These are phyloP conservation scores for Thelonectria olida DNA, from an alignment of 2,329 filamentous ascomycete species.

Conservation along the genomic window DNA sequence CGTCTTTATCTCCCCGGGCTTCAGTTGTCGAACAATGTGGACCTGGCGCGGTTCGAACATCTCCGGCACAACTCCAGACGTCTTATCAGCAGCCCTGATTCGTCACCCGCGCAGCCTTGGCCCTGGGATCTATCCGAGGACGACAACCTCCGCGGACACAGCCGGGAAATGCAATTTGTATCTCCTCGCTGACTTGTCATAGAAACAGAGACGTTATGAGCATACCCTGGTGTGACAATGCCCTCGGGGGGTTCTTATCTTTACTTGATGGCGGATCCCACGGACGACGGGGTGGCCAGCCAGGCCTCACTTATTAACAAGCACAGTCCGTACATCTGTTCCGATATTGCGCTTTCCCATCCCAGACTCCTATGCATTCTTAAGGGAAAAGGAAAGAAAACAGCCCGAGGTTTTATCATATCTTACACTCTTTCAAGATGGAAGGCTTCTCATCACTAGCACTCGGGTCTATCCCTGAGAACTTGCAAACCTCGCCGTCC, in stretches of 20 bases:
- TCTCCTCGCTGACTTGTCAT: conserved; percentile 41
- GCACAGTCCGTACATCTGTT: conserved; percentile 8
- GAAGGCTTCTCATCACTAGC: conserved; percentile 28
- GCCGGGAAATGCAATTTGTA: conserved; percentile 34
- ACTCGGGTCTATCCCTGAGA: conserved; percentile 20
- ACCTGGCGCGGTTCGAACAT: conserved; percentile 35
- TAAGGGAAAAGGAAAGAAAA: too few species aligned
- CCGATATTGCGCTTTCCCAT: neutral
- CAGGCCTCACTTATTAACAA: conserved; percentile 26
- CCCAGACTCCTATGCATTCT: neutral
- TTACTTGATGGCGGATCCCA: neutral
- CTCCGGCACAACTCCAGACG: conserved; percentile 33
- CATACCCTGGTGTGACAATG: conserved; percentile 5
- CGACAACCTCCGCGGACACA: conserved; percentile 39
- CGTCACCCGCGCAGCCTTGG: conserved; percentile 25
- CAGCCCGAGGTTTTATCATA: conserved; percentile 1
- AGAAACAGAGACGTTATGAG: conserved; percentile 21
- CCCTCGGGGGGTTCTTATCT: conserved; percentile 14
- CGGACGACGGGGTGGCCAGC: neutral
- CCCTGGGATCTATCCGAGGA: conserved; percentile 33
- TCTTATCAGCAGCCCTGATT: conserved; percentile 38
- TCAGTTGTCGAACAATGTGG: conserved; percentile 19
- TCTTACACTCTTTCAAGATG: conserved; percentile 21
- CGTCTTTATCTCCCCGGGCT: conserved; percentile 12
- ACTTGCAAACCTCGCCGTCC: conserved; percentile 14